Evolutionary conservation across 2,329 filamentous ascomycete species (phyloP).

Genomic region (Aspergillus udagawae): DNA sequence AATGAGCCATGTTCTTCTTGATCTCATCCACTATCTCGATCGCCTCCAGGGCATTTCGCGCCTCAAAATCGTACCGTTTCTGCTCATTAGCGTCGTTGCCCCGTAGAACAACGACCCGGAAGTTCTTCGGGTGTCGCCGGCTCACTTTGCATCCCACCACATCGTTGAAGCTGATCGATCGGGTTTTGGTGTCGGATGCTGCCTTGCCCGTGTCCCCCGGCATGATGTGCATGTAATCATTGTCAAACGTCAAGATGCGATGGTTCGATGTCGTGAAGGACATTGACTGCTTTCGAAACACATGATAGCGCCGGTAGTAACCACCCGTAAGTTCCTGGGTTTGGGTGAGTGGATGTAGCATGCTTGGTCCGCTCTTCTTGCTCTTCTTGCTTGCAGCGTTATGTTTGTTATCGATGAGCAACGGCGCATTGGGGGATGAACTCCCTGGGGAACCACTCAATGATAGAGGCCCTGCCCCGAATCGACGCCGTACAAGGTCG

Average conservation of each 20-base stretch:
- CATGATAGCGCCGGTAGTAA: conserved; percentile 60
- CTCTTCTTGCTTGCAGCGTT: conserved; percentile 19
- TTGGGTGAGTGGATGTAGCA: conserved; percentile 46
- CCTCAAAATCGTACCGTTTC: conserved; percentile 65
- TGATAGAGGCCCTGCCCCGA: conserved; percentile 57
- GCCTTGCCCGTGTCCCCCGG: conserved; percentile 54
- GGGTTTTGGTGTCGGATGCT: conserved; percentile 52
- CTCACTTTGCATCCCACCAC: conserved; percentile 64
- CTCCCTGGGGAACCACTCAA: conserved; percentile 57
- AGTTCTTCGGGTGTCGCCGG: conserved; percentile 60
- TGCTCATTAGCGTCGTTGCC: conserved; percentile 60
- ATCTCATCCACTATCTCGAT: conserved; percentile 62
- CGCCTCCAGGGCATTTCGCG: conserved; percentile 54
- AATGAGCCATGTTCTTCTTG: conserved; percentile 53
- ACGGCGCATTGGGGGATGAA: conserved; percentile 61
- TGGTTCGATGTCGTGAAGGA: conserved; percentile 60
- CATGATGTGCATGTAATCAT: conserved; percentile 64
- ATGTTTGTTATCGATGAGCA: conserved; percentile 47
- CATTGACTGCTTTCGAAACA: conserved; percentile 62
- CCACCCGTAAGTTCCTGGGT: conserved; percentile 45
- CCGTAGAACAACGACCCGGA: conserved; percentile 58
- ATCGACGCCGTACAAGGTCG: conserved; percentile 59
- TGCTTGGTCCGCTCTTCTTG: conserved; percentile 38
- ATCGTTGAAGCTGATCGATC: conserved; percentile 59
- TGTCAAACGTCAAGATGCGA: conserved; percentile 59